Evolutionary conservation across 2,329 filamentous ascomycete genomes (phyloP), one percentile per base, ranked within the genome.

Genomic region (Sarocladium oryzae): DNA sequence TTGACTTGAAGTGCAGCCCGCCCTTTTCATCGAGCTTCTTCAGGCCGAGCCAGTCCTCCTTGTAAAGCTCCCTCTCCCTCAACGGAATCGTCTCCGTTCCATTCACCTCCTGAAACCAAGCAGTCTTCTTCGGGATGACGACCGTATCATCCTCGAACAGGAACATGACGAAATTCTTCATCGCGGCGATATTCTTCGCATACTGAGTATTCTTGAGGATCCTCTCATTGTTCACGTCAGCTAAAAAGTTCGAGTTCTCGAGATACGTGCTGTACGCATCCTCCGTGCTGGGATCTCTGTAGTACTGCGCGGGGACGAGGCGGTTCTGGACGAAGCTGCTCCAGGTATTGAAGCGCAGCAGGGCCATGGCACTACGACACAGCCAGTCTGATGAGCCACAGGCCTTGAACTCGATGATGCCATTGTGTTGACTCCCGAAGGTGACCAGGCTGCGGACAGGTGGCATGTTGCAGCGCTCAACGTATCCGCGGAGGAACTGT

Each of bases 151-250:
- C 82, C 56, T 84, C 84, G 63, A 97, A 99, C 68, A 95, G 73
- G 65, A 88, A 90, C 86, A 97, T 88, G 56, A 88, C 89, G 56
- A 97, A 86, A 59, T 85, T 86, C 61, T 87, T 80, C 63, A 99
- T 65, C 30, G 62, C 68, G 7, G 76, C 77, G 45, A 99, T 58
- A 63, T 92, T 87, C 59, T 78, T 68, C 63, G 78, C 83, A 67
- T 97, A 99, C 11, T 71, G 76, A 32, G 69, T 61, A 61, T 90
- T 96, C 79, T 95, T 95, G 51, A 72, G 55, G 21, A 37, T 24
- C 10, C 91, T 79, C 78, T 99, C 93, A 66, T 97, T 97, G 70
- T 99, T 99, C 70, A 97, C 85, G 64, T 97, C 92, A 9, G 92
- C 93, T 8, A 99, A 75, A 68, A 95, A 96, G 65, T 91, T 92